A percentile compares a stretch with the other conserved stretches of the same genome.
Conservation (phyloP, 2,329 filamentous ascomycete species). For the Talaromyces albobiverticillius region DNA sequence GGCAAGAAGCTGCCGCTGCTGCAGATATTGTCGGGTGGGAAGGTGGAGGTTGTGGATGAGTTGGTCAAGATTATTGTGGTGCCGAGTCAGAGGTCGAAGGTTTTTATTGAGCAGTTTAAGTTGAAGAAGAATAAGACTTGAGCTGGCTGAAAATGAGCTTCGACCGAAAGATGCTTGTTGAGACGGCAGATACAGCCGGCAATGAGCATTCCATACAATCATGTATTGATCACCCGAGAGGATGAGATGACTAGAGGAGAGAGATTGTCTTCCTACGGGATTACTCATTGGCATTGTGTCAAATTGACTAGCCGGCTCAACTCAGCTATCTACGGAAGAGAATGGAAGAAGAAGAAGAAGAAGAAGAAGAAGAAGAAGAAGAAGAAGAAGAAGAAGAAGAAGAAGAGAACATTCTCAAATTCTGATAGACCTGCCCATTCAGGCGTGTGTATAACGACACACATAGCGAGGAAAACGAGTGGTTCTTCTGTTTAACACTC, state of each 20-base stretch:
- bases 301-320: background rate
- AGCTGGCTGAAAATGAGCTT: background rate
- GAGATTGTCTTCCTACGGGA: background rate
- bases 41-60: conserved; percentile 83
- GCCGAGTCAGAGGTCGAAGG: conserved; percentile 64
- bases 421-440: conserved; percentile 7
- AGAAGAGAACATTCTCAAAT: background rate
- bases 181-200: no score
- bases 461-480: conserved; percentile 9
- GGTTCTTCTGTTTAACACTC: conserved; percentile 12
- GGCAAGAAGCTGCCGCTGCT: conserved; percentile 79
- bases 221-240: no score
- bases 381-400: conserved; percentile 48
- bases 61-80: conserved; percentile 80
- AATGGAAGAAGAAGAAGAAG: background rate
- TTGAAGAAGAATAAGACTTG: conserved; percentile 52
- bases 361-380: no score
- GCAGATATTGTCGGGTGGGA: conserved; percentile 71
- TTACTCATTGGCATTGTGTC: background rate
- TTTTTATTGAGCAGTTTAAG: conserved; percentile 83
- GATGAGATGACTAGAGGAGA: no score
- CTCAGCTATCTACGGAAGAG: background rate
- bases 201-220: no score
- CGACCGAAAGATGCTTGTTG: no score
- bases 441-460: background rate